phyloP scores from a whole-genome alignment of 2,329 filamentous ascomycete species.

The Ceratocystis variospora region DNA sequence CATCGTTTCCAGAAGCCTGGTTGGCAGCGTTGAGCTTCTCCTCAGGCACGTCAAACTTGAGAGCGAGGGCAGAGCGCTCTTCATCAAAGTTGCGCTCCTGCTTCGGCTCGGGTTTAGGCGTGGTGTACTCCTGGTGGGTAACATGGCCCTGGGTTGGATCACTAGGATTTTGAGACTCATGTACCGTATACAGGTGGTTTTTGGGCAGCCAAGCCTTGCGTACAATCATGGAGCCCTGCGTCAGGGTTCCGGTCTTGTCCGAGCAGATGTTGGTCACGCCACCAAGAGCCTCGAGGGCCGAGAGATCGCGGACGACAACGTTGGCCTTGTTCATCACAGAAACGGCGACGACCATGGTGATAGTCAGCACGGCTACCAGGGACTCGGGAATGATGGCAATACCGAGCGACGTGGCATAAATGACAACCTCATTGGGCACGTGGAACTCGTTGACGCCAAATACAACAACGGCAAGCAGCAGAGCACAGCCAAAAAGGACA shows the following conservation, averaged over 20 bases:
- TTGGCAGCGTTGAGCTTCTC: conserved; percentile 33
- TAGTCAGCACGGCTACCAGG: conserved; percentile 54
- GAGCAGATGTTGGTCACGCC: conserved; percentile 61
- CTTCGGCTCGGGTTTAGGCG: conserved; percentile 26
- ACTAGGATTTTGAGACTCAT: conserved; percentile 45
- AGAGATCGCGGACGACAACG: conserved; percentile 51
- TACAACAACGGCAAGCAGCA: conserved; percentile 43
- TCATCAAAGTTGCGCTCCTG: conserved; percentile 42
- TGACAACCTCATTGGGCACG: conserved; percentile 39
- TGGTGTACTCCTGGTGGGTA: conserved; percentile 26
- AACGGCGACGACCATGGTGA: conserved; percentile 54
- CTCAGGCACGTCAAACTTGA: conserved; percentile 50
- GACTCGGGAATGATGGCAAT: conserved; percentile 52
- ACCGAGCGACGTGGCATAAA: conserved; percentile 44
- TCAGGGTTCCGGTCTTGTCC: conserved; percentile 59
- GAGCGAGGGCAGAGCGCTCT: conserved; percentile 44
- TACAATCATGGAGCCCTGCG: conserved; percentile 56
- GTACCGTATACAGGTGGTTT: conserved; percentile 44
- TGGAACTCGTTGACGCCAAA: conserved; percentile 44
- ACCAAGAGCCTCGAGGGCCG: conserved; percentile 54
- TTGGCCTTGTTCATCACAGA: conserved; percentile 51
- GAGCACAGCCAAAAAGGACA: conserved; percentile 58
- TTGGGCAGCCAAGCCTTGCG: conserved; percentile 51
- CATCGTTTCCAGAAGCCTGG: neutral
- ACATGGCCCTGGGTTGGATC: conserved; percentile 47